Evolutionary conservation across 164 flowering plant species (phyloP).

Genomic region (Chimonanthus praecox): DNA sequence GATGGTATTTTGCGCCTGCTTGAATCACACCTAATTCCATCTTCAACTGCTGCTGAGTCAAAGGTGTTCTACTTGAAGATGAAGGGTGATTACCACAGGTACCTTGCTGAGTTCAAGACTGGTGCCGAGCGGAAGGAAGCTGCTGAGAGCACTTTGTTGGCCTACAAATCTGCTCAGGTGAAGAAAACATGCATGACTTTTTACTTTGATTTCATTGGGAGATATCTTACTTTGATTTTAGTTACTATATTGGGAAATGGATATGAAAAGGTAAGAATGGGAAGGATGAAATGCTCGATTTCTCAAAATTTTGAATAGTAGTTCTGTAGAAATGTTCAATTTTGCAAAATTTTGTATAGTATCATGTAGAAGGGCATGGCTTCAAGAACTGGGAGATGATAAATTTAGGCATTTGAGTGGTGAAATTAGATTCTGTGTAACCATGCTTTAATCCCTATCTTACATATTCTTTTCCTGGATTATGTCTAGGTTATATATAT

Average conservation of each 20-base stretch:
- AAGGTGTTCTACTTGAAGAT: constrained; percentile 17
- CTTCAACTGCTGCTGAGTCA: constrained; percentile 11
- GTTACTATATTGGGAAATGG: too few species aligned
- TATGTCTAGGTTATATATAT: not conserved
- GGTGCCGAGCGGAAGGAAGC: constrained; percentile 16
- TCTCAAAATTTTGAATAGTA: too few species aligned
- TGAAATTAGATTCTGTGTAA: too few species aligned
- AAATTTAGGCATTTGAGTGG: too few species aligned
- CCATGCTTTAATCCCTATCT: too few species aligned
- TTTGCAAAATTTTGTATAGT: too few species aligned
- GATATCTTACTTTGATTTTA: not conserved
- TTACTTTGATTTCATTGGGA: not conserved
- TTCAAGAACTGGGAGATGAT: too few species aligned
- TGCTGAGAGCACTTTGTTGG: constrained; percentile 16
- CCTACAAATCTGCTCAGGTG: constrained; percentile 17
- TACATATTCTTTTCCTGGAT: not conserved
- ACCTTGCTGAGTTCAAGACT: constrained; percentile 14
- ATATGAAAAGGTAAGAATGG: too few species aligned
- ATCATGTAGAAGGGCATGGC: too few species aligned
- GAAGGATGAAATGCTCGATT: too few species aligned
- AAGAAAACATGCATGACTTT: not conserved
- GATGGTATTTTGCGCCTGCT: constrained; percentile 14
- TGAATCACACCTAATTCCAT: constrained; percentile 12
- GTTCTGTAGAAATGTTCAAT: not conserved
- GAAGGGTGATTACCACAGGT: constrained; percentile 15